These are phyloP conservation scores for Suillus alpinus DNA, from an alignment of 768 basidiomycete genomes.

Conservation along the genomic window DNA sequence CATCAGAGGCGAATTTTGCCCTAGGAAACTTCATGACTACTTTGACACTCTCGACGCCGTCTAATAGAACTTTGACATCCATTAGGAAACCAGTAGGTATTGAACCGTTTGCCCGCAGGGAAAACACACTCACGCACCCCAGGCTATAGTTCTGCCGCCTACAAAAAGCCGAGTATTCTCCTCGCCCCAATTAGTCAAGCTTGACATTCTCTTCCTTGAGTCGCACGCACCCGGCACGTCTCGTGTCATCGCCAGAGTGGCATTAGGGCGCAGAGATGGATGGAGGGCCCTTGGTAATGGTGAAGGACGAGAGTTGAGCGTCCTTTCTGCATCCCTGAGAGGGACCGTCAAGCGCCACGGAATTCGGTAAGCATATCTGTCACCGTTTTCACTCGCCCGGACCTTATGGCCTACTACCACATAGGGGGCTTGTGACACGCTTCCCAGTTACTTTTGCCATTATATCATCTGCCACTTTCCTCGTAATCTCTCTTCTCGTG, in stretches of 20 bases:
- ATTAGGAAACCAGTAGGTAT: constrained; percentile 65
- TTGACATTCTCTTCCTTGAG: constrained; percentile 58
- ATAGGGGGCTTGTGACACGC: constrained; percentile 65
- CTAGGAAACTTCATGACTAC: constrained; percentile 86
- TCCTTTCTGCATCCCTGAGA: constrained; percentile 56
- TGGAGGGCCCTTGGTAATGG: constrained; percentile 73
- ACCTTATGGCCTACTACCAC: constrained; percentile 3
- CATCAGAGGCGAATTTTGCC: constrained; percentile 61
- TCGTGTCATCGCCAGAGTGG: constrained; percentile 54
- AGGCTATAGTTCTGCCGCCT: constrained; percentile 61
- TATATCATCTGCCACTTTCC: constrained; percentile 43
- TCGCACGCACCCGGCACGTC: constrained; percentile 50
- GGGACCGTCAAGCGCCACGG: constrained; percentile 67
- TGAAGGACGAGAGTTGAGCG: constrained; percentile 69
- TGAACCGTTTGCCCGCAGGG: background rate
- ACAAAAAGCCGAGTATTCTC: constrained; percentile 32
- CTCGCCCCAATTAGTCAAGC: constrained; percentile 38
- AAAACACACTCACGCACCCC: constrained; percentile 11
- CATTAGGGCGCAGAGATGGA: constrained; percentile 69
- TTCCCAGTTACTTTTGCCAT: constrained; percentile 61
- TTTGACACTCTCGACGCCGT: constrained; percentile 53
- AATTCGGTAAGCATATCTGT: constrained; percentile 52
- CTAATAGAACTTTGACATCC: constrained; percentile 60
- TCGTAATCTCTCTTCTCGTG: constrained; percentile 43
- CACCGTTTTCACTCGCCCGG: background rate